phyloP scores from a whole-genome alignment of 805 yeast species.

The Tetrapisispora nanseiensis region DNA sequence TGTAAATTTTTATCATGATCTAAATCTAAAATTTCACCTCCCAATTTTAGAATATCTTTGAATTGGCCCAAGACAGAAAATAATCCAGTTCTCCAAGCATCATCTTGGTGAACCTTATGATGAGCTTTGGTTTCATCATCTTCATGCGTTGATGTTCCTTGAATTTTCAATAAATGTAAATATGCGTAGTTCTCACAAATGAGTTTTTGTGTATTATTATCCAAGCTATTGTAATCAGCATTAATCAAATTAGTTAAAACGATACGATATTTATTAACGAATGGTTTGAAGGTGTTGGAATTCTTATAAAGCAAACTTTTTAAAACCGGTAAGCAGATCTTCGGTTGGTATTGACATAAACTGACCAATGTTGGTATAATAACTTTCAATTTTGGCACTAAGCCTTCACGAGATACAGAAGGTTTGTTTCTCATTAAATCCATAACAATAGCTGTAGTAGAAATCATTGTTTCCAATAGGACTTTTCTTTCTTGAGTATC shows the following conservation, averaged over 20 bases:
- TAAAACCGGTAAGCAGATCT: slow-evolving; percentile 32
- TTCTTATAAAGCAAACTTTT: slow-evolving; percentile 42
- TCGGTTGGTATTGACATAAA: slow-evolving; percentile 31
- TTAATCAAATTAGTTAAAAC: slow-evolving; percentile 33
- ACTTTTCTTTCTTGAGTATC: slow-evolving; percentile 16
- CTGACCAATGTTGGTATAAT: slow-evolving; percentile 48
- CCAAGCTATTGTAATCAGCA: slow-evolving; percentile 32
- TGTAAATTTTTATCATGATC: slow-evolving; percentile 44
- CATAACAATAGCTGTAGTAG: slow-evolving; percentile 25
- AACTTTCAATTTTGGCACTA: slow-evolving; percentile 67
- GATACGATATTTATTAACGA: slow-evolving; percentile 49
- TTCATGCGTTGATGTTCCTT: slow-evolving; percentile 33
- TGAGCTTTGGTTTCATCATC: slow-evolving; percentile 21
- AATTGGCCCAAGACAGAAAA: slow-evolving; percentile 41
- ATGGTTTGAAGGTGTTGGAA: slow-evolving; percentile 76
- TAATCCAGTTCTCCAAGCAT: slow-evolving; percentile 41
- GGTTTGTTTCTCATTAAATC: slow-evolving; percentile 64
- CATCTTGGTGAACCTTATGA: slow-evolving; percentile 31
- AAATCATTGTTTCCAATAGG: slow-evolving; percentile 23
- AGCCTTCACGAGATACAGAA: slow-evolving; percentile 68
- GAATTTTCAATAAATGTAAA: slow-evolving; percentile 47
- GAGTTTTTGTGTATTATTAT: slow-evolving; percentile 31
- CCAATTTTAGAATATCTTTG: slow-evolving; percentile 45
- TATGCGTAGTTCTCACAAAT: slow-evolving; percentile 45
- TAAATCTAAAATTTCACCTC: slow-evolving; percentile 48